These are phyloP conservation scores for Ophiocordyceps camponoti-saundersi DNA, from an alignment of 2,329 filamentous ascomycete genomes.

Conservation along the genomic window DNA sequence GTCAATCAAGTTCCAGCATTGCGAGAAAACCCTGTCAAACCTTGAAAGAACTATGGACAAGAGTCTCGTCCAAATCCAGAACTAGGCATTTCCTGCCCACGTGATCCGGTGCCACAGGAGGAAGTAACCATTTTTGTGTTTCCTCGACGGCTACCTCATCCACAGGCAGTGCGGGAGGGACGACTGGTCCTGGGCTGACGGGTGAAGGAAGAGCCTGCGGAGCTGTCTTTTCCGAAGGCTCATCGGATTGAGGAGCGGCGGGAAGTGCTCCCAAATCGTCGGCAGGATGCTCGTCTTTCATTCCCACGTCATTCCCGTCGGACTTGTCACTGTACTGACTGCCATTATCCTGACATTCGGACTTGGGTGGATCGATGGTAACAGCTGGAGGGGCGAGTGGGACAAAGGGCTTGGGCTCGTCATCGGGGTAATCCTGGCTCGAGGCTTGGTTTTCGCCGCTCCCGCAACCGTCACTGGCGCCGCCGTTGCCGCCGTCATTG, in stretches of 20 bases:
- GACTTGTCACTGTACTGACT: conserved; percentile 15
- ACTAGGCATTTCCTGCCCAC: conserved; percentile 87
- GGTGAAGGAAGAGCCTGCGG: conserved; percentile 32
- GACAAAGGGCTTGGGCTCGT: conserved; percentile 28
- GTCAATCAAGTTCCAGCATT: conserved; percentile 1
- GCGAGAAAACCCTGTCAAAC: conserved; percentile 27
- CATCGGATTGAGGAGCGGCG: conserved; percentile 19
- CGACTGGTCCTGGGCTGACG: conserved; percentile 24
- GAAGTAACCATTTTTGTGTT: conserved; percentile 53
- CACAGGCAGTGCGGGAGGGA: conserved; percentile 20
- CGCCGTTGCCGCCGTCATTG: conserved; percentile 23
- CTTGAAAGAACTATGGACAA: conserved; percentile 99
- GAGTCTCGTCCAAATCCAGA: conserved; percentile 85
- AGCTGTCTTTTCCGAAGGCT: conserved; percentile 10
- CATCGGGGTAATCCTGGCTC: conserved; percentile 21
- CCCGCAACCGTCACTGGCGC: conserved; percentile 26
- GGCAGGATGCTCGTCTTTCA: conserved; percentile 44
- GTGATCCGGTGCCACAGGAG: conserved; percentile 63
- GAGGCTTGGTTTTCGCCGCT: conserved; percentile 29
- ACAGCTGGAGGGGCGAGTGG: conserved; percentile 18
- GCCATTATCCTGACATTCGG: conserved; percentile 6
- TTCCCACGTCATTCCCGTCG: conserved; percentile 41
- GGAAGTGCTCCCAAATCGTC: conserved; percentile 29
- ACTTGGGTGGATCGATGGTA: conserved; percentile 25
- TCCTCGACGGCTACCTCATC: conserved; percentile 23